These are phyloP conservation scores for Colletotrichum truncatum DNA, from an alignment of 2,329 filamentous ascomycete species.

Conservation along the genomic window DNA sequence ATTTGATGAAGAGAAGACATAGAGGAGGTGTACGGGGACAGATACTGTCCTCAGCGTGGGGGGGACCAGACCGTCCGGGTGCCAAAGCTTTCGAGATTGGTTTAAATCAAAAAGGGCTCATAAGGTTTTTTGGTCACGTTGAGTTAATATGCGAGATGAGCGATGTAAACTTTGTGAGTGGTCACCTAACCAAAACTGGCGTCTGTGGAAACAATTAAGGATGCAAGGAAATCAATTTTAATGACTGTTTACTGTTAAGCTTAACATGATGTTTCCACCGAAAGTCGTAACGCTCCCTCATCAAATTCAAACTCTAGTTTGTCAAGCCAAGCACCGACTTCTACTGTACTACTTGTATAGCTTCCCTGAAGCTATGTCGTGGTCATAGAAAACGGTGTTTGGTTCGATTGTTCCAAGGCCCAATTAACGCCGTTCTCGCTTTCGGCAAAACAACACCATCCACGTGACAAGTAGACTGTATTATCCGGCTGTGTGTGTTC, in stretches of 20 bases:
- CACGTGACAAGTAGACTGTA: background rate
- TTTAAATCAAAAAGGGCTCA: background rate
- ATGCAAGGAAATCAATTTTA: no score
- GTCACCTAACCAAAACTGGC: background rate
- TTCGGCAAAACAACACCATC: background rate
- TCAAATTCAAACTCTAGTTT: no score
- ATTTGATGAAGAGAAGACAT: background rate
- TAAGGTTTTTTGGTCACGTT: background rate
- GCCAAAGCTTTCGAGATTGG: background rate
- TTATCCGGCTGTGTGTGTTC: slow-evolving; percentile 28
- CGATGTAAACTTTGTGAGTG: background rate
- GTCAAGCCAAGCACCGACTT: no score
- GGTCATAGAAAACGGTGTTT: no score
- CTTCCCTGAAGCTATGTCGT: background rate
- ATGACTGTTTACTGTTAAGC: no score
- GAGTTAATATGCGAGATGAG: background rate
- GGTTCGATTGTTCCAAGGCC: no score
- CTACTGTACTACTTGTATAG: no score
- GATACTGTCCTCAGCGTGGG: background rate
- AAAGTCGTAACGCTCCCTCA: no score
- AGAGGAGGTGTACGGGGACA: background rate
- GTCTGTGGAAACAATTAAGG: background rate
- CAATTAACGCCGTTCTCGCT: background rate
- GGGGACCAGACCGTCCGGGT: background rate
- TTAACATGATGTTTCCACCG: no score